phyloP scores from a whole-genome alignment of 2,329 filamentous ascomycete species.

The Fusarium bactridioides region DNA sequence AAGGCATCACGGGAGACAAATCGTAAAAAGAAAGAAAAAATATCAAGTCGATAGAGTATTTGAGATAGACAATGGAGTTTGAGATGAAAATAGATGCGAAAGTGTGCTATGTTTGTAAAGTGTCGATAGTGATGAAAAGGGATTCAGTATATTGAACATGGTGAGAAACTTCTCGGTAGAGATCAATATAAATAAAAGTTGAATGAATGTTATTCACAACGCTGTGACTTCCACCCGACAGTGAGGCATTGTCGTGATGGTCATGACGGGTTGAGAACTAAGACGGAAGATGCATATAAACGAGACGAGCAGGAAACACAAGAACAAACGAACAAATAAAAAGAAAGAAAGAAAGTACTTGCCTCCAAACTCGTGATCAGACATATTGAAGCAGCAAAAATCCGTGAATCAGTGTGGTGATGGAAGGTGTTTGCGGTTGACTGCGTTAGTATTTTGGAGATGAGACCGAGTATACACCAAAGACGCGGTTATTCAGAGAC shows the following conservation, averaged over 20 bases:
- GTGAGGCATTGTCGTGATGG: conserved; percentile 23
- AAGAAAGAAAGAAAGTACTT: conserved; percentile 44
- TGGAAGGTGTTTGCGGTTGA: conserved; percentile 13
- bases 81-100: conserved; percentile 19
- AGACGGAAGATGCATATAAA: conserved; percentile 1
- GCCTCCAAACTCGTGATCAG: conserved; percentile 73
- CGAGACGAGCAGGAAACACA: neutral
- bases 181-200: conserved; percentile 2
- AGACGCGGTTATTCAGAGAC: conserved; percentile 20
- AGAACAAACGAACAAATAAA: conserved; percentile 6
- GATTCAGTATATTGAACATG: neutral
- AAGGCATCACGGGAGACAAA: conserved; percentile 21
- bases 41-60: neutral
- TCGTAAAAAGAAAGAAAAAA: neutral
- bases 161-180: neutral
- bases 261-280: neutral
- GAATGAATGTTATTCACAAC: neutral
- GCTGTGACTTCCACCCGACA: neutral
- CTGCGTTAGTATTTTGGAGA: neutral
- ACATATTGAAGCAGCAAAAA: conserved; percentile 55
- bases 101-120: neutral
- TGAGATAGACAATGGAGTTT: neutral
- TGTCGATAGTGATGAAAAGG: conserved; percentile 4
- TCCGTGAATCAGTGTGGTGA: neutral
- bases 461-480: conserved; percentile 20